Evolutionary conservation across 306 rosid genomes (phyloP).

Genomic region (Quercus dentata): DNA sequence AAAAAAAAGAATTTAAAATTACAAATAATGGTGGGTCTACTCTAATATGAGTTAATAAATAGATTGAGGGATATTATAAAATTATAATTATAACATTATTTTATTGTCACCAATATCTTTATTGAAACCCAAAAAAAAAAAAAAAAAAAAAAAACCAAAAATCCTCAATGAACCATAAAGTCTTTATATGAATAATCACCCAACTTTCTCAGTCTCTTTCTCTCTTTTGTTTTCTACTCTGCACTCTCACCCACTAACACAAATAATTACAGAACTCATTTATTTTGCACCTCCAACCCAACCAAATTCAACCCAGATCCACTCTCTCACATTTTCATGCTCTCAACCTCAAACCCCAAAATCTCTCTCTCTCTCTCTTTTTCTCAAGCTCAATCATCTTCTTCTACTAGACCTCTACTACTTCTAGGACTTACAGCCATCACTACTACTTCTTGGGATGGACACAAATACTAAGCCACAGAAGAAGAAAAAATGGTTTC

Average conservation of each 20-base stretch:
- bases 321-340: background rate
- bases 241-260: constrained; percentile 8
- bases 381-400: background rate
- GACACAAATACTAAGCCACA: constrained; percentile 37
- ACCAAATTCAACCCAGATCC: background rate
- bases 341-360: background rate
- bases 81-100: too few species aligned
- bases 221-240: background rate
- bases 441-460: constrained; percentile 21
- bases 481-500: constrained; percentile 52
- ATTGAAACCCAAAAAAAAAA: too few species aligned
- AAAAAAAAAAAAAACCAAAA: too few species aligned
- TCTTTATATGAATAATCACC: background rate
- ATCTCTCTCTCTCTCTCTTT: background rate
- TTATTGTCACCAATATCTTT: too few species aligned
- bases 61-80: too few species aligned
- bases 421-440: too few species aligned
- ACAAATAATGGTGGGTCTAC: too few species aligned
- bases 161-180: background rate
- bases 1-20: too few species aligned
- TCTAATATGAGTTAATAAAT: too few species aligned
- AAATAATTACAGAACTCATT: constrained; percentile 3
- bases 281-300: constrained; percentile 12
- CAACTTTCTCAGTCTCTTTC: background rate
- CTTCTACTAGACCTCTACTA: too few species aligned